These are phyloP conservation scores for Trifolium fragiferum DNA, from an alignment of 306 rosid species.

Conservation along the genomic window DNA sequence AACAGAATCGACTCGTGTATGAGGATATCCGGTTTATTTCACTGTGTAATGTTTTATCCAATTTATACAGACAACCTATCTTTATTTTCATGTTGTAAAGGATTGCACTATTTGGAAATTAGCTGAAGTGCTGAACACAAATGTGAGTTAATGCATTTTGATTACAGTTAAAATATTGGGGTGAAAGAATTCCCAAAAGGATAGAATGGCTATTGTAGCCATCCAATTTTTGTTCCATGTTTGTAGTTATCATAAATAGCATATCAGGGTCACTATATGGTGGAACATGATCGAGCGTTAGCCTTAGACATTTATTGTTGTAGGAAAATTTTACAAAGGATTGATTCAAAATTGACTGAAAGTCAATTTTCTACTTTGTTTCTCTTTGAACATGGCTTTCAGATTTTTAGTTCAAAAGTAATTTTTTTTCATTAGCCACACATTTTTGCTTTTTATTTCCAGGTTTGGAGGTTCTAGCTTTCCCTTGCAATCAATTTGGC, in stretches of 20 bases:
- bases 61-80: neutral
- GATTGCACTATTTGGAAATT: neutral
- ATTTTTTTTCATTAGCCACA: conserved; percentile 37
- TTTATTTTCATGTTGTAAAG: neutral
- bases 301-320: conserved; percentile 12
- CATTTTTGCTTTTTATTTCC: conserved; percentile 40
- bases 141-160: neutral
- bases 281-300: conserved; percentile 32
- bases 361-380: conserved; percentile 19
- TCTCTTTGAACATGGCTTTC: conserved; percentile 11
- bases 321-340: neutral
- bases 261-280: conserved; percentile 6
- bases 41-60: neutral
- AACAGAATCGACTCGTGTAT: neutral
- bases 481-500: conserved; percentile 99
- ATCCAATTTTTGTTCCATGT: neutral
- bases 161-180: neutral
- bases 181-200: neutral
- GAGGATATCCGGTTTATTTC: neutral
- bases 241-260: neutral
- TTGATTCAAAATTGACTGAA: conserved; percentile 23
- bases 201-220: neutral
- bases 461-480: conserved; percentile 95
- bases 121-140: neutral
- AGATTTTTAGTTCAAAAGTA: conserved; percentile 22